phyloP scores from a whole-genome alignment of 495 filamentous ascomycete species.

The Penicillium bialowiezense region DNA sequence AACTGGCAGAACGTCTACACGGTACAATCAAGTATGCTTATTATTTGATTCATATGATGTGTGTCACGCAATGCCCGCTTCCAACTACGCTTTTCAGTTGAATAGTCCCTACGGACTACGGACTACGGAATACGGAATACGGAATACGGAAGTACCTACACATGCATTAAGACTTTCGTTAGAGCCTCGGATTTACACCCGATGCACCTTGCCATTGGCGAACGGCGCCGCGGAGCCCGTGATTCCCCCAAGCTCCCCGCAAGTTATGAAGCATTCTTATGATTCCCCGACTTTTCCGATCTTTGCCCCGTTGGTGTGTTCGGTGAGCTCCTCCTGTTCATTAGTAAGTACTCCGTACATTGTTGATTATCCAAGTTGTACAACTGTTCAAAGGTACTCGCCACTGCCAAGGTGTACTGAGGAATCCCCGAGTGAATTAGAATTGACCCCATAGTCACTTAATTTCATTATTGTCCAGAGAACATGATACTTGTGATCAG shows the following conservation, averaged over 20 bases:
- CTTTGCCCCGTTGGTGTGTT: constrained; percentile 25
- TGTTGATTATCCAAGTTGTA: too few species aligned
- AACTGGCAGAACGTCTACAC: neutral
- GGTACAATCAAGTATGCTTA: neutral
- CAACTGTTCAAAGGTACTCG: too few species aligned
- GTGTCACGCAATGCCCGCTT: constrained; percentile 2
- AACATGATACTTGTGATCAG: too few species aligned
- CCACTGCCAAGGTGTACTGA: too few species aligned
- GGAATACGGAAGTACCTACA: too few species aligned
- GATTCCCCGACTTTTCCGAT: constrained; percentile 19
- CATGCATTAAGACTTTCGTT: too few species aligned
- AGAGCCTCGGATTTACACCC: too few species aligned
- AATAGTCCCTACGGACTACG: neutral
- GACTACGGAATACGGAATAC: too few species aligned
- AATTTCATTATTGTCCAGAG: too few species aligned
- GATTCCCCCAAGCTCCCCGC: constrained; percentile 16
- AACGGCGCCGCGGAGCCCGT: constrained; percentile 10
- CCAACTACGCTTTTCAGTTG: neutral
- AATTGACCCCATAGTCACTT: too few species aligned
- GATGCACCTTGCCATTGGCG: constrained; percentile 15
- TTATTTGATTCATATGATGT: neutral
- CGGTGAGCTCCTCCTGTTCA: constrained; percentile 33
- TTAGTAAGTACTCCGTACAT: too few species aligned
- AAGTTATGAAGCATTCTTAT: constrained; percentile 9
- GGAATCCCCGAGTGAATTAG: too few species aligned